phyloP scores from a whole-genome alignment of 176 grass and related monocot genomes.

The Eleusine coracana region DNA sequence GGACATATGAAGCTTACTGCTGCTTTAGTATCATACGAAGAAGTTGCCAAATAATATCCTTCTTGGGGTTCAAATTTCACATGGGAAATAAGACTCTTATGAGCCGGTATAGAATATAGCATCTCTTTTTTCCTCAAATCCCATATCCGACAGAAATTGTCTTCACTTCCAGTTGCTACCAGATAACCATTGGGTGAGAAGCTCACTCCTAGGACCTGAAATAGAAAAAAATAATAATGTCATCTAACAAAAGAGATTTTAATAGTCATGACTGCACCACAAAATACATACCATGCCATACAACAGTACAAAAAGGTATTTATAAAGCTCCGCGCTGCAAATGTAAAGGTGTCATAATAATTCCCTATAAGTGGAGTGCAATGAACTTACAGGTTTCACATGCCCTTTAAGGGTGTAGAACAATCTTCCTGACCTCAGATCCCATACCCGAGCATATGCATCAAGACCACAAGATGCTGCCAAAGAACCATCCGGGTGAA shows the following conservation, averaged over 20 bases:
- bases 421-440: slow-evolving; percentile 89
- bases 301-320: not conserved
- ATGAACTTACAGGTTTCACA: slow-evolving; percentile 85
- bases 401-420: slow-evolving; percentile 82
- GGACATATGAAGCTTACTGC: slow-evolving; percentile 51
- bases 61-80: slow-evolving; percentile 97
- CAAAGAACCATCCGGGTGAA: slow-evolving; percentile 96
- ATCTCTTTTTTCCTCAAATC: slow-evolving; percentile 81
- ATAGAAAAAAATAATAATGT: slow-evolving; percentile 43
- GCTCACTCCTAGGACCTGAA: slow-evolving; percentile 78
- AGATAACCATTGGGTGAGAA: slow-evolving; percentile 95
- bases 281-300: not conserved
- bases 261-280: not conserved
- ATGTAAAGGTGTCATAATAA: not conserved
- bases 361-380: slow-evolving; percentile 1
- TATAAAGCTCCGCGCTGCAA: not conserved
- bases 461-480: slow-evolving; percentile 88
- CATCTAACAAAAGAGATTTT: not conserved
- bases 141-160: slow-evolving; percentile 96
- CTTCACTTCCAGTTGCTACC: slow-evolving; percentile 90
- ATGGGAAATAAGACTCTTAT: slow-evolving; percentile 90
- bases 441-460: slow-evolving; percentile 85
- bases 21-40: slow-evolving; percentile 92
- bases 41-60: slow-evolving; percentile 84
- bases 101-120: slow-evolving; percentile 93